phyloP scores from a whole-genome alignment of 176 grass and related monocot species.

The Hordeum vulgare region MorexV3_pseudomolecules_assembly NC_058523.1:126219451-126219950 shows the following conservation, averaged over 20 bases:
- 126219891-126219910: not conserved
- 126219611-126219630: not conserved
- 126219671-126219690: not conserved
- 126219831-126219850: not conserved
- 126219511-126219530: not conserved
- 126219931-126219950: not conserved
- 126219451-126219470: not conserved
- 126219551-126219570: slow-evolving; percentile 8
- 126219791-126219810: not conserved
- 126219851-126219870: not conserved
- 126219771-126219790: not conserved
- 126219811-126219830: not conserved
- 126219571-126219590: not conserved
- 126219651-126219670: not conserved
- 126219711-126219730: not conserved
- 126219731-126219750: not conserved
- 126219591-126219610: slow-evolving; percentile 5
- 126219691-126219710: not conserved
- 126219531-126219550: not conserved
- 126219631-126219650: not conserved
- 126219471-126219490: not conserved
- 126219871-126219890: not conserved
- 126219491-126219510: not conserved
- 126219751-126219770: not conserved
- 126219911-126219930: not conserved